Evolutionary conservation across 2,329 filamentous ascomycete species (phyloP).

Genomic region (Ceratocystis variospora): DNA sequence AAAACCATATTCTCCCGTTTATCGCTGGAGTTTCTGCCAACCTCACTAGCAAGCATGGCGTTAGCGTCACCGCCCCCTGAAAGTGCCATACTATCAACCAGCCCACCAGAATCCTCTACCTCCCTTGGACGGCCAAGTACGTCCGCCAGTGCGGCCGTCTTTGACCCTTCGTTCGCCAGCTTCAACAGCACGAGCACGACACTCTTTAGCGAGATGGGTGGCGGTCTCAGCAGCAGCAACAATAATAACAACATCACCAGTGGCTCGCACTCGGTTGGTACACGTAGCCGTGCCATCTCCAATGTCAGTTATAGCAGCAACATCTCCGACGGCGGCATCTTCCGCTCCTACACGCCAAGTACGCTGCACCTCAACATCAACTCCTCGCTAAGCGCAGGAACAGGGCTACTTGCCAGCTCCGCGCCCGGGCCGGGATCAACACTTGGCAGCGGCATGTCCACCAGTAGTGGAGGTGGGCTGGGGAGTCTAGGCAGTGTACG

Average conservation of each 20-base stretch:
- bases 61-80: conserved; percentile 41
- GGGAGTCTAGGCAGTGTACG: conserved; percentile 28
- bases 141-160: conserved; percentile 40
- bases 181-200: conserved; percentile 71
- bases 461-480: not conserved
- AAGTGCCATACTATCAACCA: conserved; percentile 33
- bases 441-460: conserved; percentile 16
- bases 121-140: conserved; percentile 50
- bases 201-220: conserved; percentile 47
- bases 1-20: conserved; percentile 83
- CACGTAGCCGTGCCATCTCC: conserved; percentile 65
- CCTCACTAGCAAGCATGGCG: conserved; percentile 38
- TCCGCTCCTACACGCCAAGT: conserved; percentile 40
- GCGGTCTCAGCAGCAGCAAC: conserved; percentile 57
- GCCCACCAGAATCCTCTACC: conserved; percentile 36
- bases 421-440: not conserved
- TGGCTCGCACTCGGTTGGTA: conserved; percentile 22
- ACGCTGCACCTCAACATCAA: conserved; percentile 27
- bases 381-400: conserved; percentile 21
- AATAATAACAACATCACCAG: conserved; percentile 73
- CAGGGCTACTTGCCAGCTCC: not conserved
- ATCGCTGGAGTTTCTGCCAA: conserved; percentile 61
- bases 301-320: conserved; percentile 60
- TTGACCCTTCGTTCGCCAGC: conserved; percentile 51
- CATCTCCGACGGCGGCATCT: conserved; percentile 27